Base-by-base conservation (phyloP, 768 basidiomycete genomes). In the Asterophora lycoperdoides region DNA sequence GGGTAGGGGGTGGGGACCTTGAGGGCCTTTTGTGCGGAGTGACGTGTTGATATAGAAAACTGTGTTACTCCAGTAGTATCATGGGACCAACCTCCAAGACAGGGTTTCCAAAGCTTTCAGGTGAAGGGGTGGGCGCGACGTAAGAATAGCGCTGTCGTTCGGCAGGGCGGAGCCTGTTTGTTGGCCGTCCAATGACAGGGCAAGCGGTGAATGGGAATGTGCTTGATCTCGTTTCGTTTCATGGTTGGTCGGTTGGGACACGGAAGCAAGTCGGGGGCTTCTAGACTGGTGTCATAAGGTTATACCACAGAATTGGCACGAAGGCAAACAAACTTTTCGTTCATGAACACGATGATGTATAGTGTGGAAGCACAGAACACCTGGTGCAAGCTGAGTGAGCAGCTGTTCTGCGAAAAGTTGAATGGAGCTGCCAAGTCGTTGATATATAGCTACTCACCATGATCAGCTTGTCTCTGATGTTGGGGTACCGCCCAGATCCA, bases 31-130 rank as follows among this genome's bases (percentile, higher is more conserved):
- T 46, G 48, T 50, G 30, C 19, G 33, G 13, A 37, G 48, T 52
- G 51, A 56, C 48, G 40, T 45, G 29, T 45, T 49, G 43, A 44
- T 32, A 42, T 40, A 30, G 44, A 23, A 44, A 49, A 30, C 15
- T 1, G 38, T 19, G 48, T 52, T 41, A 49, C 40, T 26, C n/a
- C 23, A 47, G 29, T 26, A 48, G 13, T 8, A 52, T 55, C 50
- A 55, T 46, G 48, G 44, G 50, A 36, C 49, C 55, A 39, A 29
- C 14, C 43, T 41, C 48, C 55, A 53, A 48, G 51, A 29, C 41
- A 53, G 51, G 51, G 51, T 53, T 37, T 38, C n/a, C 32, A 18
- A n/a, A 10, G 30, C 33, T 43, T 34, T 35, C 17, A 30, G 19
- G 26, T 29, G 26, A 23, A 34, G 6, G 36, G 14, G 38, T 26